These are phyloP conservation scores for Solanum chaucha DNA, from an alignment of 257 asterid species.

Conservation along the genomic window DNA sequence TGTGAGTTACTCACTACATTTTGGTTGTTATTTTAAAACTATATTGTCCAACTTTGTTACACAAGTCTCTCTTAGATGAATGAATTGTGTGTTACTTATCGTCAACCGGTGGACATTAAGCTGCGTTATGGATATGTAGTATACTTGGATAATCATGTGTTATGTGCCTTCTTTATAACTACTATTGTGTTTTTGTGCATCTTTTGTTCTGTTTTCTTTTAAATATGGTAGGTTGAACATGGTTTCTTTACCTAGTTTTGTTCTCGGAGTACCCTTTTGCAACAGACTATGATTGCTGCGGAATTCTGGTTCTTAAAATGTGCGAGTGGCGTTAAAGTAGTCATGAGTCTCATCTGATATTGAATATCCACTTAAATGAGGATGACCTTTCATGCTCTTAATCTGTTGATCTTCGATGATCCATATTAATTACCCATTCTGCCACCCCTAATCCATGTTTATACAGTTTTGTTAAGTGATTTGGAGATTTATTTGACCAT, in stretches of 20 bases:
- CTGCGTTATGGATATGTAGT: background rate
- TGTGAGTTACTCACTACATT: background rate
- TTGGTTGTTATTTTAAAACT: background rate
- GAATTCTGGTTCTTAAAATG: background rate
- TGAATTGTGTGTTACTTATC: background rate
- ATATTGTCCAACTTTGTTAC: background rate
- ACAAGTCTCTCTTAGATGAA: background rate
- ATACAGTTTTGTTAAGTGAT: background rate
- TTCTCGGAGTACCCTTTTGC: background rate
- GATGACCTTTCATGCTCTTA: background rate
- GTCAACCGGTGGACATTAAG: background rate
- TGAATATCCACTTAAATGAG: background rate
- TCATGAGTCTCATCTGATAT: background rate
- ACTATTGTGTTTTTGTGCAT: background rate
- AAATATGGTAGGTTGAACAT: background rate
- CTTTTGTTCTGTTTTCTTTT: background rate
- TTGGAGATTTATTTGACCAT: background rate
- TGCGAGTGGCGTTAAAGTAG: background rate
- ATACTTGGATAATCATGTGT: background rate
- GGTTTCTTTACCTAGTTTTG: background rate
- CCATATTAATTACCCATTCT: too few relatives aligned
- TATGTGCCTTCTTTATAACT: background rate
- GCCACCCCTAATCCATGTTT: background rate
- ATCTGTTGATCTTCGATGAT: background rate
- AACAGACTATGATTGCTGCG: background rate